Percentiles rank a stretch among this genome's conserved stretches.
Evolutionary conservation across 1,284 basidiomycete species (phyloP).

Genomic region (Fomes fomentarius): DNA sequence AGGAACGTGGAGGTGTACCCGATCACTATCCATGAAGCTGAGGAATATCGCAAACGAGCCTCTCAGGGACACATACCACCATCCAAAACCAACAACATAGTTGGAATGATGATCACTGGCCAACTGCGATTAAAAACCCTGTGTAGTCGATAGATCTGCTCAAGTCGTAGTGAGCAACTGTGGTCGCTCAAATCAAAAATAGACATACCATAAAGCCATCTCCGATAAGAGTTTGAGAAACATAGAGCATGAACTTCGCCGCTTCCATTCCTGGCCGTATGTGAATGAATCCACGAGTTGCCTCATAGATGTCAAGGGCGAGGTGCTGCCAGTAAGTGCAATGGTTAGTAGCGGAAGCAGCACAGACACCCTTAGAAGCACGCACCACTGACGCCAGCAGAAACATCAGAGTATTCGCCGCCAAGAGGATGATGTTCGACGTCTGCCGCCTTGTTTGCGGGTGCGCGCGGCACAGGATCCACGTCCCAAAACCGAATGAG

Average conservation of each 20-base stretch:
- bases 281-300: background rate
- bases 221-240: conserved; percentile 5
- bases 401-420: conserved; percentile 9
- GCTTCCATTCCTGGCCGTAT: background rate
- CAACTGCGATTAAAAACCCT: conserved; percentile 5
- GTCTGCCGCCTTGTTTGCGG: conserved; percentile 6
- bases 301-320: conserved; percentile 1
- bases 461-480: conserved; percentile 1
- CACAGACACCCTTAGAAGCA: background rate
- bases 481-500: conserved; percentile 3
- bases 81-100: background rate
- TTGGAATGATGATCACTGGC: conserved; percentile 1
- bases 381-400: conserved; percentile 4
- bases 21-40: background rate
- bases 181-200: background rate
- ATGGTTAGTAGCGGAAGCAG: background rate
- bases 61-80: background rate
- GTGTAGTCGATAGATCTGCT: conserved; percentile 8
- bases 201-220: conserved; percentile 10
- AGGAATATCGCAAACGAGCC: background rate
- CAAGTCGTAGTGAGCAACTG: background rate
- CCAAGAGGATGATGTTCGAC: conserved; percentile 1
- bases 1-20: conserved; percentile 10
- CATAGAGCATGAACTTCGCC: conserved; percentile 7
- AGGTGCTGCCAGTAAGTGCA: background rate